Conservation (phyloP, 228 moss, liverwort and hornwort species). For the Sphagnum magellanicum region DNA sequence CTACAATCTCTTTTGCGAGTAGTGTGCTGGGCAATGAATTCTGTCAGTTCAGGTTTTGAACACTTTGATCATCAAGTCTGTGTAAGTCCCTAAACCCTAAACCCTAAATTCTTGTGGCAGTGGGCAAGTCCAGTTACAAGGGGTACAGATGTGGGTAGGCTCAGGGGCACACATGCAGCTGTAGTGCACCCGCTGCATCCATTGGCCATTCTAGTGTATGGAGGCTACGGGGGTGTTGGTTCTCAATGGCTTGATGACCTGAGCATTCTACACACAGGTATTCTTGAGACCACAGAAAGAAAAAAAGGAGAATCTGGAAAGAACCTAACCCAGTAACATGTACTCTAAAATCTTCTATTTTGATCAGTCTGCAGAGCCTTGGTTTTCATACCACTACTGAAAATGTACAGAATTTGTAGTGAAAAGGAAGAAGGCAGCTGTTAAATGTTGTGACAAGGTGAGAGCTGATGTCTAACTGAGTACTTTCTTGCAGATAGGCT, state of each 20-base stretch:
- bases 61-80: too few species aligned
- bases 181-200: slow-evolving; percentile 59
- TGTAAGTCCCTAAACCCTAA: too few species aligned
- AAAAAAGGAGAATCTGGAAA: too few species aligned
- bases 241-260: slow-evolving; percentile 65
- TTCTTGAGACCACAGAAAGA: neutral
- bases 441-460: neutral
- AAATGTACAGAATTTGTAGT: too few species aligned
- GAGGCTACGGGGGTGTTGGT: slow-evolving; percentile 71
- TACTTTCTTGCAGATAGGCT: slow-evolving; percentile 28
- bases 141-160: slow-evolving; percentile 56
- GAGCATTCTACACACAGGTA: slow-evolving; percentile 60
- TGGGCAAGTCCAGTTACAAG: slow-evolving; percentile 47
- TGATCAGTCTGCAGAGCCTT: too few species aligned
- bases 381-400: too few species aligned
- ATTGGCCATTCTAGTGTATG: slow-evolving; percentile 53
- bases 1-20: too few species aligned
- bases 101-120: slow-evolving; percentile 14
- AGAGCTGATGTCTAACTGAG: slow-evolving; percentile 1
- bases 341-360: too few species aligned
- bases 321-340: too few species aligned
- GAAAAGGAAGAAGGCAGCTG: too few species aligned
- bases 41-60: too few species aligned
- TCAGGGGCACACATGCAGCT: slow-evolving; percentile 78
- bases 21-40: too few species aligned